A percentile compares a stretch with the other conserved stretches of the same genome.
Conservation (phyloP, 371 early-diverging fungal genomes). For the Circinella minor region DNA sequence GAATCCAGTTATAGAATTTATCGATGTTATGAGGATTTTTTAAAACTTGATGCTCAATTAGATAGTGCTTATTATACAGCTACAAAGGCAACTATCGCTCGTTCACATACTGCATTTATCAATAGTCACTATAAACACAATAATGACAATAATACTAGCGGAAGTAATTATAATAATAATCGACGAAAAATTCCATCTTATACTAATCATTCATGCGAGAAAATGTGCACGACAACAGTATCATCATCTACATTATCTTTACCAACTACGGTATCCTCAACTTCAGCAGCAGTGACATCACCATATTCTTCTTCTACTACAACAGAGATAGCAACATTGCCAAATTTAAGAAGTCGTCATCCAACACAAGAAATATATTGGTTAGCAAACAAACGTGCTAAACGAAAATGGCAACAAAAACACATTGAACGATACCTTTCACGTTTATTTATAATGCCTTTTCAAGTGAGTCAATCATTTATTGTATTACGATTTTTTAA, state of each 20-base stretch:
- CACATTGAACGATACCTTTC: neutral
- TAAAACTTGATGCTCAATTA: slow-evolving; percentile 1
- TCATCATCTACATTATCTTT: neutral
- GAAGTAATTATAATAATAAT: neutral
- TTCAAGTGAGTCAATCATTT: neutral
- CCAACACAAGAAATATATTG: slow-evolving; percentile 4
- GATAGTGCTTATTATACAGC: neutral
- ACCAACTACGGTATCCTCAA: no score
- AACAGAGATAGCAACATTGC: neutral
- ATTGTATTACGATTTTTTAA: slow-evolving; percentile 5
- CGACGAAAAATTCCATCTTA: neutral
- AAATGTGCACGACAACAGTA: neutral
- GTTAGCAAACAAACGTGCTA: slow-evolving; percentile 4
- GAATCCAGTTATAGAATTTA: slow-evolving; percentile 7
- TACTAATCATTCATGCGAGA: neutral
- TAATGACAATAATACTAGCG: neutral
- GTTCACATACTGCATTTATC: neutral
- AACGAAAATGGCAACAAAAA: slow-evolving; percentile 3
- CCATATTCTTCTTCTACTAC: neutral
- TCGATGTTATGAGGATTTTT: slow-evolving; percentile 4
- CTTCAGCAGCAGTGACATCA: neutral
- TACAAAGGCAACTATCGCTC: neutral
- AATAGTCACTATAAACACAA: neutral
- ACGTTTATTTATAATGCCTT: neutral
- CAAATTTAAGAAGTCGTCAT: neutral